Conservation (phyloP, 176 grass and related monocot species). For the Oryza longistaminata region DNA sequence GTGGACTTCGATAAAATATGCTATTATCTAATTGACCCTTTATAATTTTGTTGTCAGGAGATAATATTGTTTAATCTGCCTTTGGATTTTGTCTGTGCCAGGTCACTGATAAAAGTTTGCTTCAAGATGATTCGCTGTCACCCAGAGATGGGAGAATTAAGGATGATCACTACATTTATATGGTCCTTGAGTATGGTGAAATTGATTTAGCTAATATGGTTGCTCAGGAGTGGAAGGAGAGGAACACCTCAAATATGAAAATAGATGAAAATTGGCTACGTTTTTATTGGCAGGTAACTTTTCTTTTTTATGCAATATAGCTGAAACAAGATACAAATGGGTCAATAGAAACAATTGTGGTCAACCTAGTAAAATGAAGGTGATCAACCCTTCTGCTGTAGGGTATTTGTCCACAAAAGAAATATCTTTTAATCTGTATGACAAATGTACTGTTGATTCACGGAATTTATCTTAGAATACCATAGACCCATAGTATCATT, state of each 20-base stretch:
- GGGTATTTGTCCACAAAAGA: neutral
- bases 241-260: conserved; percentile 42
- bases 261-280: conserved; percentile 97
- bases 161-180: conserved; percentile 87
- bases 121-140: conserved; percentile 51
- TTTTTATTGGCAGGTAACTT: conserved; percentile 97
- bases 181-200: conserved; percentile 97
- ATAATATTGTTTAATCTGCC: conserved; percentile 21
- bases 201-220: conserved; percentile 98
- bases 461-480: neutral
- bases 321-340: conserved; percentile 4
- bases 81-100: conserved; percentile 51
- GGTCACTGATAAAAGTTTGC: conserved; percentile 87
- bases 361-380: conserved; percentile 9
- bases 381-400: conserved; percentile 15
- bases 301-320: conserved; percentile 22
- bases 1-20: conserved; percentile 12
- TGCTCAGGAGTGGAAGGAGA: conserved; percentile 81
- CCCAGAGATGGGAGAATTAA: conserved; percentile 77
- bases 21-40: conserved; percentile 1
- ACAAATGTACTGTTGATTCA: neutral
- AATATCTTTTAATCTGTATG: neutral
- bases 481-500: neutral
- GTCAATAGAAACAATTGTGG: conserved; percentile 9
- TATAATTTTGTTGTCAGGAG: conserved; percentile 19